Conservation (phyloP, 164 flowering plant genomes). For the Santalum album region DNA sequence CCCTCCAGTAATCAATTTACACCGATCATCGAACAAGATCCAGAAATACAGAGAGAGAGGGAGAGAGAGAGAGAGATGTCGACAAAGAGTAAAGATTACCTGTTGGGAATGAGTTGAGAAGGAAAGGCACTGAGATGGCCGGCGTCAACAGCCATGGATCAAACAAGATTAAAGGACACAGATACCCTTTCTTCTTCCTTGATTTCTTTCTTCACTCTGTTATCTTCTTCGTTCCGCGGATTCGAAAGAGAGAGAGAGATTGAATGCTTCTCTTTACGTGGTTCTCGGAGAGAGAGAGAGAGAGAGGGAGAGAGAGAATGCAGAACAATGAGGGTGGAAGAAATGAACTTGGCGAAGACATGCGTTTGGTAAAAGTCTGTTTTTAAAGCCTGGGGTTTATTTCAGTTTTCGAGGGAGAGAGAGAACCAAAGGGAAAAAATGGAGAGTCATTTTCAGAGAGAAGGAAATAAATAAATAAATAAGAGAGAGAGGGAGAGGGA, state of each 20-base stretch:
- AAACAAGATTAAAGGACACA: too few relatives aligned
- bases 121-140: conserved; percentile 21
- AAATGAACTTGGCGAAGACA: conserved; percentile 9
- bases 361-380: conserved; percentile 13
- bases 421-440: neutral
- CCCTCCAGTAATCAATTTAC: neutral
- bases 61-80: neutral
- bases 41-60: neutral
- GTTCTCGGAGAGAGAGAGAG: too few relatives aligned
- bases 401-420: conserved; percentile 17
- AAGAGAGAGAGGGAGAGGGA: neutral
- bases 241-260: too few relatives aligned
- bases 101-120: conserved; percentile 20
- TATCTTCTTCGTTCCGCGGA: too few relatives aligned
- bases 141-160: conserved; percentile 46
- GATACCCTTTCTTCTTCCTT: neutral
- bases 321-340: neutral
- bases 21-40: neutral
- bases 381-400: conserved; percentile 16
- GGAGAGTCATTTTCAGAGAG: neutral
- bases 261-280: too few relatives aligned
- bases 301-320: neutral
- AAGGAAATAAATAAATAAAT: too few relatives aligned
- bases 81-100: conserved; percentile 3
- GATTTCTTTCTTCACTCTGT: neutral